Evolutionary conservation across 495 filamentous ascomycete species (phyloP), one percentile per base, ranked within the genome.

Genomic region (Penicillium psychrofluorescens): DNA sequence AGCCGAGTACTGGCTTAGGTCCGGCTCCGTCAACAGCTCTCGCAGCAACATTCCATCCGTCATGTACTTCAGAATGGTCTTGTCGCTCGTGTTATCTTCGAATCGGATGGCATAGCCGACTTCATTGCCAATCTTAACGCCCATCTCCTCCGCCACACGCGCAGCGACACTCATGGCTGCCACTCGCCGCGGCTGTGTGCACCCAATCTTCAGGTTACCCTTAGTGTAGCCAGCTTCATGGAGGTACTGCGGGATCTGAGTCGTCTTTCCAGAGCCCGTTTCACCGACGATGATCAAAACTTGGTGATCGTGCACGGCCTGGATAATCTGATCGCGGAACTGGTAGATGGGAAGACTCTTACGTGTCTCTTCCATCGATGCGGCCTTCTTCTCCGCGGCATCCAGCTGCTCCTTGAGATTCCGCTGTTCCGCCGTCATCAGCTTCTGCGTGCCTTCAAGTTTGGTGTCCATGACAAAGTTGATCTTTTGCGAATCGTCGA

Each of bases 81-180:
- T 95, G 49, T 95, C 89, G 54, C 79, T 88, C 1, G 92, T 96
- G 36, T 81, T 80, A 61, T 98, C 89, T 55, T 98, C 92, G 56
- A 97, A 98, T 43, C 92, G 85, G 51, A 98, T 95, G 2, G 86
- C 83, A 61, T 98, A 98, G 30, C 92, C 92, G 29, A 96, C 91
- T 56, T 95, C 88, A 51, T 89, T 88, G 1, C 92, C 92, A 12
- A 97, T 62, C 61, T 86, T 90, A 30, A 88, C 84, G 4, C 90
- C 88, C 78, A 95, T 85, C 56, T 98, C 92, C 42, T 98, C 91
- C 1, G 92, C 86, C 8, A 98, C 92, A 66, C 92, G 88, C 14
- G 86, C 80, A 6, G 92, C 92, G 30, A 98, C 92, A 53, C 84
- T 91, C 86, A 95, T 96, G 14, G 92, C 91, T 33, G 92, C 92